A percentile compares a stretch with the other conserved stretches of the same genome.
Conservation (phyloP, 1,284 basidiomycete species). For the Cryptococcus neoformans region DNA sequence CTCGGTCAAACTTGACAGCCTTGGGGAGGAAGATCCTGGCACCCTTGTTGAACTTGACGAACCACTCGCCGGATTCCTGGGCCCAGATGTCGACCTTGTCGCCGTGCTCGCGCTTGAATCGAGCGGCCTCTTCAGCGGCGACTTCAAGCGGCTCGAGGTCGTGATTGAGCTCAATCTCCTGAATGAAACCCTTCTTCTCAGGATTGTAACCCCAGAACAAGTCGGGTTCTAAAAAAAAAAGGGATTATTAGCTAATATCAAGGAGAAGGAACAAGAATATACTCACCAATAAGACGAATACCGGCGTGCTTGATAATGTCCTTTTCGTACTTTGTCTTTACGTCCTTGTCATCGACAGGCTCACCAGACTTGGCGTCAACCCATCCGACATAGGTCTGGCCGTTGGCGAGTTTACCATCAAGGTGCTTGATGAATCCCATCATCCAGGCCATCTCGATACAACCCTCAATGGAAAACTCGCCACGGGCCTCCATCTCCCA, state of each 20-base stretch:
- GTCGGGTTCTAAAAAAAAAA: constrained; percentile 70
- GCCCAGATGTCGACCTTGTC: constrained; percentile 96
- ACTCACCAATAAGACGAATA: constrained; percentile 85
- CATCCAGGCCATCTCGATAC: constrained; percentile 99
- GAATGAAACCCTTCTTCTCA: constrained; percentile 93
- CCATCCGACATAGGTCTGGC: constrained; percentile 93
- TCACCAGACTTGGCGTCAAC: constrained; percentile 92
- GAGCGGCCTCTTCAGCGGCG: constrained; percentile 81
- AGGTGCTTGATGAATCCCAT: constrained; percentile 99
- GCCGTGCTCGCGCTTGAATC: constrained; percentile 95
- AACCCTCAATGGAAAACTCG: constrained; percentile 92
- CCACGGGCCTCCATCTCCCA: constrained; percentile 99
- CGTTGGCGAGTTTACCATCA: constrained; percentile 91
- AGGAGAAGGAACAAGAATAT: neutral
- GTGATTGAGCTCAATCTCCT: constrained; percentile 95
- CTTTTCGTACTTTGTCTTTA: constrained; percentile 90
- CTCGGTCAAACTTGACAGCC: constrained; percentile 89
- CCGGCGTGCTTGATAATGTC: constrained; percentile 91
- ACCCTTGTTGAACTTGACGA: constrained; percentile 98
- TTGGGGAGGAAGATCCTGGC: constrained; percentile 92
- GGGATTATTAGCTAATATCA: constrained; percentile 12
- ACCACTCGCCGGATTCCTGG: constrained; percentile 86
- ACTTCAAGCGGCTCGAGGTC: constrained; percentile 96
- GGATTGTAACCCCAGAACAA: constrained; percentile 97
- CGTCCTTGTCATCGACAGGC: constrained; percentile 98